Conservation (phyloP, 2,329 filamentous ascomycete genomes). For the Colletotrichum australisinense region DNA sequence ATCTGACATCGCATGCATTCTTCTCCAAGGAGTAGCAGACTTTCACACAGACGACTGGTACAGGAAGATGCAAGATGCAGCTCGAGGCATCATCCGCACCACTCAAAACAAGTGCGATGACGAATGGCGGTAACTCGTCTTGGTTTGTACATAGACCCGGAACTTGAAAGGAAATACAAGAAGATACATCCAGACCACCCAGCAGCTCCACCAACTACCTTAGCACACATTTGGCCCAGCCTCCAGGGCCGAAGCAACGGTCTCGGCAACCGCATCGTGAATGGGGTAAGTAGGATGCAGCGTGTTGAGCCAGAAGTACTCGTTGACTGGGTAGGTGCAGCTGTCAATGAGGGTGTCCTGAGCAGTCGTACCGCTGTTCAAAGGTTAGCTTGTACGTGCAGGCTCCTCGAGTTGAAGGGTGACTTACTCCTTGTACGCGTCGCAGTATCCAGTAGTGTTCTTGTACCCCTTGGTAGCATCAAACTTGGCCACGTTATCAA, state of each 20-base stretch:
- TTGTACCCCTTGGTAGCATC: constrained; percentile 62
- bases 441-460: constrained; percentile 67
- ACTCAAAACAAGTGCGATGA: too few species aligned
- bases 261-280: constrained; percentile 68
- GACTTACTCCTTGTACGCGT: constrained; percentile 63
- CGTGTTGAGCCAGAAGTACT: constrained; percentile 74
- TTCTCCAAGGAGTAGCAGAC: too few species aligned
- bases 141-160: too few species aligned
- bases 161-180: background rate
- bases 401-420: too few species aligned
- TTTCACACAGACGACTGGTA: rapidly evolving
- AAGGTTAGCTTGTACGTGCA: background rate
- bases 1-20: too few species aligned
- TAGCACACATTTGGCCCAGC: constrained; percentile 52
- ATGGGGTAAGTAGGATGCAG: constrained; percentile 74
- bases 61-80: too few species aligned
- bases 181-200: background rate
- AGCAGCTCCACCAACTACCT: background rate
- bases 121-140: too few species aligned
- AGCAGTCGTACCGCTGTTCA: constrained; percentile 55
- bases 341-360: constrained; percentile 52
- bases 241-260: constrained; percentile 53
- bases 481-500: constrained; percentile 62
- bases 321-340: constrained; percentile 66
- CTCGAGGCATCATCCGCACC: too few species aligned